Percentiles rank a stretch among this genome's conserved stretches.
These are phyloP conservation scores for Salix udensis DNA, from an alignment of 345 rosid genomes.

Conservation along the genomic window DNA sequence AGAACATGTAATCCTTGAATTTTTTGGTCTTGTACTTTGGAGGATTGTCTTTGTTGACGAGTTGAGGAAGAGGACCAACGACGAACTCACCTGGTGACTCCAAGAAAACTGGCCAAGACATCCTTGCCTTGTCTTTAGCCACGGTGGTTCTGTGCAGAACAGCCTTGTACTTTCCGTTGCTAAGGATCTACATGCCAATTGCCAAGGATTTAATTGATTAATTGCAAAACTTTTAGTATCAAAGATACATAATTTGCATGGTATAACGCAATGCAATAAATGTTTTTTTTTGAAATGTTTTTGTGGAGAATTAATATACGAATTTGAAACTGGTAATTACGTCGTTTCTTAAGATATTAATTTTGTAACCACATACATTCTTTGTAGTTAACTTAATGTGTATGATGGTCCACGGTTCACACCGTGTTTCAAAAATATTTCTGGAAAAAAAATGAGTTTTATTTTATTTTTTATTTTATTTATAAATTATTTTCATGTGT, in stretches of 20 bases:
- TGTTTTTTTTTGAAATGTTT: not conserved
- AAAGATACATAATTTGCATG: no score
- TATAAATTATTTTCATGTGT: no score
- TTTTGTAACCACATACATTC: no score
- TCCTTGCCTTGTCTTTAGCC: slow-evolving; percentile 59
- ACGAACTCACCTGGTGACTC: slow-evolving; percentile 64
- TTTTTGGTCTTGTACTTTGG: slow-evolving; percentile 57
- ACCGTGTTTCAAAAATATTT: no score
- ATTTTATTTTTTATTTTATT: no score
- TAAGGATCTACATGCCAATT: slow-evolving; percentile 47
- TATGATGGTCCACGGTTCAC: no score
- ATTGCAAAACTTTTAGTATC: no score
- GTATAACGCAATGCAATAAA: not conserved
- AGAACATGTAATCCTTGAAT: slow-evolving; percentile 63
- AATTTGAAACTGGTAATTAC: not conserved
- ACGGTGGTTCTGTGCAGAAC: slow-evolving; percentile 78
- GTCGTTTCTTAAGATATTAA: not conserved
- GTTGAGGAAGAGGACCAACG: slow-evolving; percentile 68
- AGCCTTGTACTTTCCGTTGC: slow-evolving; percentile 68
- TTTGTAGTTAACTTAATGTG: no score
- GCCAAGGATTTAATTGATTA: not conserved
- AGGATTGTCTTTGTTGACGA: slow-evolving; percentile 34
- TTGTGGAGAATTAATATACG: not conserved
- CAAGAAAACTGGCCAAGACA: slow-evolving; percentile 97
- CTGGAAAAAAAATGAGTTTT: no score